A percentile compares a stretch with the other conserved stretches of the same genome.
These are phyloP conservation scores for Musa balbisiana DNA, from an alignment of 202 grass and related monocot genomes.

Conservation along the genomic window DNA sequence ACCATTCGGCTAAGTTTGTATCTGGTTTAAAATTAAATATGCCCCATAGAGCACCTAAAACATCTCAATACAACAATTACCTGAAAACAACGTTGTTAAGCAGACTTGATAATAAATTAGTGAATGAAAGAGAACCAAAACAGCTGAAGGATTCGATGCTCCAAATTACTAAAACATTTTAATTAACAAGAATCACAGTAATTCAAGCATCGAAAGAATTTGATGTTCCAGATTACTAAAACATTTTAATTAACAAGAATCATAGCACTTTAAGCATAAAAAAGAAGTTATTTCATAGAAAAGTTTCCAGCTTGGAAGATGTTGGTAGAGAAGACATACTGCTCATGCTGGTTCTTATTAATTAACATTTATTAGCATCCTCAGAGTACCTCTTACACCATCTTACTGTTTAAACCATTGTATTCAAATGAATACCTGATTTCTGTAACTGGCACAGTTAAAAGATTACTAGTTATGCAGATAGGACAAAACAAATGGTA, in stretches of 20 bases:
- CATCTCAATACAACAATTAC: not conserved
- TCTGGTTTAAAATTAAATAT: not conserved
- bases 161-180: not conserved
- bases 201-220: not conserved
- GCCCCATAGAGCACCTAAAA: not conserved
- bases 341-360: no score
- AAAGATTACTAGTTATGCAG: no score
- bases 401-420: no score
- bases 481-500: no score
- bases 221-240: not conserved
- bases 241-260: not conserved
- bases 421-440: no score
- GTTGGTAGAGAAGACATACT: no score
- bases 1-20: not conserved
- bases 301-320: no score
- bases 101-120: not conserved
- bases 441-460: no score
- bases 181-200: no score
- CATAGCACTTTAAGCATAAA: no score
- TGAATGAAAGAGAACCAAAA: not conserved
- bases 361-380: no score
- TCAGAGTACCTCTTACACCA: no score
- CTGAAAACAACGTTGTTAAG: not conserved
- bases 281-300: not conserved
- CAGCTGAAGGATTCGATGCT: not conserved